phyloP scores from a whole-genome alignment of 108 stramenopile genomes.

The Cylindrotheca closterium region DNA sequence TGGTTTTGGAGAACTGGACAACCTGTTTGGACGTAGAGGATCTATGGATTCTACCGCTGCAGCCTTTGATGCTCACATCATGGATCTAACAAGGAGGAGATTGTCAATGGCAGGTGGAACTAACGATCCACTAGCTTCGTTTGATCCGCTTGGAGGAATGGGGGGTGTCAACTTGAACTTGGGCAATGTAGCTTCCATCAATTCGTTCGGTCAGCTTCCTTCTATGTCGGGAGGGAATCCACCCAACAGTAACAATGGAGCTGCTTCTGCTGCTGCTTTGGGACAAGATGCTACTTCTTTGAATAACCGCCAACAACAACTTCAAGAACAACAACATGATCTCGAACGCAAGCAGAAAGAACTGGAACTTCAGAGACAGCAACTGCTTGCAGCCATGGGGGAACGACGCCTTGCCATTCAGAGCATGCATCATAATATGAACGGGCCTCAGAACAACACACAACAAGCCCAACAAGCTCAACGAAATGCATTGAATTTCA shows the following conservation, averaged over 20 bases:
- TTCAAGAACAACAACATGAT: slow-evolving; percentile 52
- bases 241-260: too few relatives aligned
- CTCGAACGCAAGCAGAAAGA: slow-evolving; percentile 46
- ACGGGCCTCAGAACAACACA: not conserved
- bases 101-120: slow-evolving; percentile 40
- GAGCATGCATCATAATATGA: slow-evolving; percentile 28
- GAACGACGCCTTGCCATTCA: slow-evolving; percentile 32
- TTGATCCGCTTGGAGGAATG: slow-evolving; percentile 1
- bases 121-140: not conserved
- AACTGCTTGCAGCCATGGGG: slow-evolving; percentile 45
- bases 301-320: slow-evolving; percentile 27
- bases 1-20: slow-evolving; percentile 17
- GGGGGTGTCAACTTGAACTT: slow-evolving; percentile 1
- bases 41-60: slow-evolving; percentile 52
- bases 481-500: not conserved
- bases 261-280: not conserved
- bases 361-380: slow-evolving; percentile 45
- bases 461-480: not conserved
- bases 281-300: too few relatives aligned
- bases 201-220: not conserved
- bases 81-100: slow-evolving; percentile 46
- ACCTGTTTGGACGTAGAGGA: slow-evolving; percentile 19
- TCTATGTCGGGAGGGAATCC: not conserved
- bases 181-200: not conserved
- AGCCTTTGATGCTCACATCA: slow-evolving; percentile 58